Base-by-base conservation (phyloP, 768 basidiomycete genomes). In the Strobilomyces echinocephalus region DNA sequence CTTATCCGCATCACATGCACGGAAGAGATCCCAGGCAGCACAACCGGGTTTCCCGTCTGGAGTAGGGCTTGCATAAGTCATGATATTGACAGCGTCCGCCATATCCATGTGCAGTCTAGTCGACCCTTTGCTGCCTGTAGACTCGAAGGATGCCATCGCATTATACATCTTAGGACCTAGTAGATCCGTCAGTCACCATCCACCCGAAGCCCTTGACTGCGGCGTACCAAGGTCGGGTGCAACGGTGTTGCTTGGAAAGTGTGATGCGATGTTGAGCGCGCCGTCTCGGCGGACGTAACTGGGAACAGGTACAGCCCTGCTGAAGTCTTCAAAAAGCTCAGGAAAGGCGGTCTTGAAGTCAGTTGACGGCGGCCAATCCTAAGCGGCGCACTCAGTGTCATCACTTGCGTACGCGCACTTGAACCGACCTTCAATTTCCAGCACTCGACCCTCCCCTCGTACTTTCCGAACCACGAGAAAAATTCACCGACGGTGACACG, bases 131-230 rank as follows among this genome's bases (percentile, higher is more conserved):
- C 83, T 88, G 4, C 87, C 87, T 30, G 74, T 67, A 5, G 70
- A 66, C 61, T 88, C 84, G 38, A 75, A 78, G 4, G 87, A 87
- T 10, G 84, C 83, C 73, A 91, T 84, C 0, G 93, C 90, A 58
- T 91, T 94, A 71, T 97, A 97, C 90, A 95, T 88, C 72, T 95
- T 97, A 1, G 94, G 94, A 4, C 92, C 91, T 85, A 67, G 39
- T 60, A 62, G 18, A 61, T 42, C 41, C 10, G 42, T 65, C 18
- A 65, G 52, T 43, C 14, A 40, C 40, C 18, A 24, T 35, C 2
- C 16, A 39, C 20, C 36, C 40, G 2, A 40, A 28, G 14, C 12
- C 26, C 34, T 14, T 2, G 20, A 36, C 49, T n/a, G 49, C 14
- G 50, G 31, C 80, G 44, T 62, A 89, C 88, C 85, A 12, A 93